A percentile compares a stretch with the other conserved stretches of the same genome.
Conservation (phyloP, 306 rosid genomes). For the Casuarina cunninghamiana region DNA sequence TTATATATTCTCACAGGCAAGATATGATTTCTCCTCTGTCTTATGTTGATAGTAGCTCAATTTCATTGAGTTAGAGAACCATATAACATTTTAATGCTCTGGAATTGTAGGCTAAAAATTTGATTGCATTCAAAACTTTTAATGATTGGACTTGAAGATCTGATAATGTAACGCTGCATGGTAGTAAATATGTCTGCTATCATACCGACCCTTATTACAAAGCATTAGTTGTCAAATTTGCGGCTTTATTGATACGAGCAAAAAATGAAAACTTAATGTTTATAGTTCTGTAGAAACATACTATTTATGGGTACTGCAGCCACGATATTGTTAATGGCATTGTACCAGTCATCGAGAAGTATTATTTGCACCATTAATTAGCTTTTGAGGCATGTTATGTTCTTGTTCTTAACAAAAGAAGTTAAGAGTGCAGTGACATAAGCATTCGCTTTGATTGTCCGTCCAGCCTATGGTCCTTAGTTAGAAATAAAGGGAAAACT, state of each 20-base stretch:
- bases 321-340: no score
- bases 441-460: not conserved
- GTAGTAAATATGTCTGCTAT: not conserved
- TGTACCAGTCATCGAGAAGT: no score
- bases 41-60: not conserved
- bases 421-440: not conserved
- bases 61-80: not conserved
- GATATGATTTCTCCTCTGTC: not conserved
- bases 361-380: no score
- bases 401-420: no score
- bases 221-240: not conserved
- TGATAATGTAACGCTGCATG: not conserved
- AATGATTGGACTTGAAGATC: not conserved
- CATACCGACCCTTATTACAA: not conserved
- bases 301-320: no score
- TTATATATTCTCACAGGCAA: not conserved
- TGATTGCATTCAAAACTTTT: not conserved
- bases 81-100: not conserved
- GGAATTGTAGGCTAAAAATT: not conserved
- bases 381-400: no score
- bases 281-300: no score
- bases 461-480: not conserved
- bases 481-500: not conserved
- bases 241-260: no score
- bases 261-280: no score